Evolutionary conservation across 345 rosid genomes (phyloP).

Genomic region (Eucalyptus cloeziana): DNA sequence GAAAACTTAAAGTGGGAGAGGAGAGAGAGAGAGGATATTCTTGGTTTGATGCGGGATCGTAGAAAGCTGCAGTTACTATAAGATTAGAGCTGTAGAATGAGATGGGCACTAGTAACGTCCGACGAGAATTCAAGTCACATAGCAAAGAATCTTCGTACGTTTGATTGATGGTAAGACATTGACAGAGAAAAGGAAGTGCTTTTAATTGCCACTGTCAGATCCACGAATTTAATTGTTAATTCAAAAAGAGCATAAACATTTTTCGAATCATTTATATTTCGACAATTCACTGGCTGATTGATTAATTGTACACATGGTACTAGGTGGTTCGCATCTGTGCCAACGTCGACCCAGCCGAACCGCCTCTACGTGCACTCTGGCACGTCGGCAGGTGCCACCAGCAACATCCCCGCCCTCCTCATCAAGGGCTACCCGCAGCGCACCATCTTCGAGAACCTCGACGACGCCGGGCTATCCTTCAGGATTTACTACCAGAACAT

Average conservation of each 20-base stretch:
- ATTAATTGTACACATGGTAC: neutral
- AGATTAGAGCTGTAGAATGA: neutral
- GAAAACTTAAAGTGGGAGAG: neutral
- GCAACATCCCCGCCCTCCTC: constrained; percentile 52
- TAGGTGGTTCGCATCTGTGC: constrained; percentile 95
- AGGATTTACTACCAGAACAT: constrained; percentile 86
- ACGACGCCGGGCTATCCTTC: constrained; percentile 43
- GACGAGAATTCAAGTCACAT: neutral
- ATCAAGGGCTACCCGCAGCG: constrained; percentile 68
- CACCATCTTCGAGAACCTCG: constrained; percentile 74
- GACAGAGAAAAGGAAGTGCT: neutral
- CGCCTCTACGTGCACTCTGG: constrained; percentile 75
- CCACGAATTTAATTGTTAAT: neutral
- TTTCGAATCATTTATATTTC: neutral
- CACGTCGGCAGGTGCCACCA: constrained; percentile 82
- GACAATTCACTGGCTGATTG: accelerated
- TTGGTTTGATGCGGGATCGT: neutral
- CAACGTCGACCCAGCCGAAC: constrained; percentile 89
- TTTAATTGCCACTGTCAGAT: neutral
- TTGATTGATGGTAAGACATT: neutral
- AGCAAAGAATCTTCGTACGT: neutral
- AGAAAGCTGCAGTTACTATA: neutral
- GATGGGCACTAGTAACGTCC: neutral
- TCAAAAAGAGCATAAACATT: neutral
- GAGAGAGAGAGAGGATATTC: neutral